A percentile compares a stretch with the other conserved stretches of the same genome.
These are phyloP conservation scores for Neonectria punicea DNA, from an alignment of 2,329 filamentous ascomycete genomes.

Conservation along the genomic window DNA sequence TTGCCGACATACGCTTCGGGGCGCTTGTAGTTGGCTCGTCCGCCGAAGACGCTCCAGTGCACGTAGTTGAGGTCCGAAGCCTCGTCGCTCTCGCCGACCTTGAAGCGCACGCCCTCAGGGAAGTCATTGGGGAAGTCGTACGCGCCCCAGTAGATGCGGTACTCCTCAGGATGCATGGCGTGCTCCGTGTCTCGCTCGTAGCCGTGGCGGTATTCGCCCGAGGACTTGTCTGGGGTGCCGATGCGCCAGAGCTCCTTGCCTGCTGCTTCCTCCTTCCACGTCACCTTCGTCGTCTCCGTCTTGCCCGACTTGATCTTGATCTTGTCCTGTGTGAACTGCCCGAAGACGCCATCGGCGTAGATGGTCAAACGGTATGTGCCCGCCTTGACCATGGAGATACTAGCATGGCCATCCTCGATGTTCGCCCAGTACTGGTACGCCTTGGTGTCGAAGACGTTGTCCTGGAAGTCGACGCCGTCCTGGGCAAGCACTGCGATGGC, in stretches of 20 bases:
- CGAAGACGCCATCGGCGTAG: conserved; percentile 71
- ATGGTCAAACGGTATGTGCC: conserved; percentile 71
- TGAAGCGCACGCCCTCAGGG: conserved; percentile 66
- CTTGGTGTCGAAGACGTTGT: conserved; percentile 60
- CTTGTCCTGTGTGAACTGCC: conserved; percentile 66
- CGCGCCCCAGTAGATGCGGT: conserved; percentile 69
- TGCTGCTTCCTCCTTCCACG: conserved; percentile 64
- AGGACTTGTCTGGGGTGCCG: conserved; percentile 69
- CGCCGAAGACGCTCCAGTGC: conserved; percentile 73
- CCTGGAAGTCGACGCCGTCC: conserved; percentile 47
- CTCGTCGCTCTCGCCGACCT: conserved; percentile 62
- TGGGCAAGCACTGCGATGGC: conserved; percentile 64
- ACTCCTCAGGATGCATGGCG: conserved; percentile 64
- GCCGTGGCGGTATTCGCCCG: conserved; percentile 70
- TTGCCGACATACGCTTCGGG: conserved; percentile 55
- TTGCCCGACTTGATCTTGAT: conserved; percentile 53
- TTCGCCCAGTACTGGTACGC: conserved; percentile 72
- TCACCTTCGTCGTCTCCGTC: conserved; percentile 49
- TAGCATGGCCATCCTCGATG: conserved; percentile 59
- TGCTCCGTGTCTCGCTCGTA: conserved; percentile 59
- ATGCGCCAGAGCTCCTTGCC: conserved; percentile 71
- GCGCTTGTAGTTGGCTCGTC: conserved; percentile 60
- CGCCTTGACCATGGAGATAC: conserved; percentile 64
- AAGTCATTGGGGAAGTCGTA: conserved; percentile 71
- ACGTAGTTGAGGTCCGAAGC: conserved; percentile 69